Percentiles rank a stretch among this genome's conserved stretches.
These are phyloP conservation scores for Talaromyces sp. DNA, from an alignment of 2,329 filamentous ascomycete genomes.

Conservation along the genomic window DNA sequence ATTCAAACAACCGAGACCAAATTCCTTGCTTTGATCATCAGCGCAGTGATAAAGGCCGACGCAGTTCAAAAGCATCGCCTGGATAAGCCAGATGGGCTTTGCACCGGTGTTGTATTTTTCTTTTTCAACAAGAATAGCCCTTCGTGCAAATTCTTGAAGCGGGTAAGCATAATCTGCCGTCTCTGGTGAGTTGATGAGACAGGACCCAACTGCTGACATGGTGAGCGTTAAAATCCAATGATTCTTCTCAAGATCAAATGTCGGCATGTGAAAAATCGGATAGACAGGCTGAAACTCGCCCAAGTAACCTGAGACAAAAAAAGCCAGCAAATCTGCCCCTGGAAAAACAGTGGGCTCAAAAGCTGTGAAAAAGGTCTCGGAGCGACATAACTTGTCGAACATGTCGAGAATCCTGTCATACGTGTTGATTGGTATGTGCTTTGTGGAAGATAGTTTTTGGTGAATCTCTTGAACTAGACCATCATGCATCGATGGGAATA, in stretches of 20 bases:
- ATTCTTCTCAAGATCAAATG: constrained; percentile 31
- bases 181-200: constrained; percentile 26
- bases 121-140: constrained; percentile 33
- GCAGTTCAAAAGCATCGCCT: constrained; percentile 29
- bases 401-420: constrained; percentile 27
- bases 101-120: constrained; percentile 19
- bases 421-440: constrained; percentile 21
- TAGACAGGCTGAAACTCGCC: constrained; percentile 37
- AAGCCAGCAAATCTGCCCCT: constrained; percentile 21
- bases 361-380: constrained; percentile 26
- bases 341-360: constrained; percentile 32
- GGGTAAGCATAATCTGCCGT: constrained; percentile 28
- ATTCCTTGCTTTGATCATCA: constrained; percentile 22
- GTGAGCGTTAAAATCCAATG: constrained; percentile 41
- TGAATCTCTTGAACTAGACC: constrained; percentile 17
- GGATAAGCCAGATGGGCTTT: constrained; percentile 26
- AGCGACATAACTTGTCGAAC: constrained; percentile 31
- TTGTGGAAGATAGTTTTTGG: constrained; percentile 15
- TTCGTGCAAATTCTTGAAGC: constrained; percentile 40
- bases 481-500: constrained; percentile 22
- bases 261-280: constrained; percentile 37
- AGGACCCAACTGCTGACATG: constrained; percentile 38
- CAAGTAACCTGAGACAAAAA: constrained; percentile 34
- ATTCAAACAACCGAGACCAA: constrained; percentile 24
- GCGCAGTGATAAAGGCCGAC: constrained; percentile 29